Conservation (phyloP, 208 protist genomes). For the Entamoeba histolytica region DNA sequence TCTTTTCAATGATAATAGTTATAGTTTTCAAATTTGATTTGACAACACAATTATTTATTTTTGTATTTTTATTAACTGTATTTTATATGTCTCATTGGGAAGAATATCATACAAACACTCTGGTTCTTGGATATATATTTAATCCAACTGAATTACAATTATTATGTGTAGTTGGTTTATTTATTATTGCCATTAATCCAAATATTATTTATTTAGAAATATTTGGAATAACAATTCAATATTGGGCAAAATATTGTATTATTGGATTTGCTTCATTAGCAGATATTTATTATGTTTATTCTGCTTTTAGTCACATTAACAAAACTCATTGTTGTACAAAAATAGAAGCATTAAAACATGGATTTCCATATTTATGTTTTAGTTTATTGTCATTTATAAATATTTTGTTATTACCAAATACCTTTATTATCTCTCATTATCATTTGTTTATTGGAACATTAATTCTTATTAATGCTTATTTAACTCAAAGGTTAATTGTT, state of each 20-base stretch:
- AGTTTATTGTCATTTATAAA: background rate
- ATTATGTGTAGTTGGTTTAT: background rate
- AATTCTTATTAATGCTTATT: background rate
- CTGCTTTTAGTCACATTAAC: background rate
- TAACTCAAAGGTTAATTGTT: background rate
- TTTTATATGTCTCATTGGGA: background rate
- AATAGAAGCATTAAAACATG: background rate
- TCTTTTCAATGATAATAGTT: background rate
- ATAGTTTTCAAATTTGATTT: background rate
- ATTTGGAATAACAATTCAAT: background rate
- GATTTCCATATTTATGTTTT: background rate
- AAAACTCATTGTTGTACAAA: background rate
- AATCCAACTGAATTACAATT: background rate
- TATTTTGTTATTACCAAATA: background rate
- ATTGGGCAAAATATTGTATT: background rate
- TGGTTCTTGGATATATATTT: background rate
- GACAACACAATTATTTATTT: background rate
- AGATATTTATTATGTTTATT: background rate
- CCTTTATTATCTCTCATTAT: background rate
- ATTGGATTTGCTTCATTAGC: background rate
- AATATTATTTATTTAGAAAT: background rate
- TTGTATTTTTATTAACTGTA: background rate
- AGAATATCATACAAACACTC: background rate
- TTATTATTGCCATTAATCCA: background rate
- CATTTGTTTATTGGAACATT: background rate